These are phyloP conservation scores for Candida broadrunensis DNA, from an alignment of 805 yeast species.

Conservation along the genomic window DNA sequence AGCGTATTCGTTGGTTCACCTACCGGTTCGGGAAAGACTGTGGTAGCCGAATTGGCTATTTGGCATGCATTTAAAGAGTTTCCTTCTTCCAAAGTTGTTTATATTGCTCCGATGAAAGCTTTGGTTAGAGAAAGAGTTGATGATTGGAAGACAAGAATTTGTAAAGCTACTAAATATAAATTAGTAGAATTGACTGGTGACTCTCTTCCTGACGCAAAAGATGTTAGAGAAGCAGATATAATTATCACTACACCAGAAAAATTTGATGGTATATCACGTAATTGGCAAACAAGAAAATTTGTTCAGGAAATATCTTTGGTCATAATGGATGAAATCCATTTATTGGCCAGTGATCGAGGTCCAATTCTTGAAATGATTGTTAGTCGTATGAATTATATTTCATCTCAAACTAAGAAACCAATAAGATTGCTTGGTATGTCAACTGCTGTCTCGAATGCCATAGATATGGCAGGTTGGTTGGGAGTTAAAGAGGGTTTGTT, in stretches of 20 bases:
- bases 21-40: conserved; percentile 97
- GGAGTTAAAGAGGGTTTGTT: conserved; percentile 72
- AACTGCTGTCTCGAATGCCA: conserved; percentile 83
- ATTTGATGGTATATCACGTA: conserved; percentile 84
- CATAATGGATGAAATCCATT: conserved; percentile 83
- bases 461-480: conserved; percentile 84
- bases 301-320: conserved; percentile 73
- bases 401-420: conserved; percentile 57
- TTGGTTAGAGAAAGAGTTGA: conserved; percentile 79
- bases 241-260: conserved; percentile 84
- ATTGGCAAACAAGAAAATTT: conserved; percentile 76
- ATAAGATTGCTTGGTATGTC: conserved; percentile 74
- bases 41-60: conserved; percentile 94
- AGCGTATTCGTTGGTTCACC: conserved; percentile 95
- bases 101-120: conserved; percentile 90
- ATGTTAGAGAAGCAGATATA: conserved; percentile 66
- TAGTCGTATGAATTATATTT: conserved; percentile 76
- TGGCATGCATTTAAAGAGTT: conserved; percentile 91
- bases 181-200: conserved; percentile 84
- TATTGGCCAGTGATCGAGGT: conserved; percentile 82
- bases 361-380: conserved; percentile 87
- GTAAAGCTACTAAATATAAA: conserved; percentile 42
- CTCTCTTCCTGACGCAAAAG: conserved; percentile 67
- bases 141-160: conserved; percentile 66
- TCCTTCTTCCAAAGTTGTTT: conserved; percentile 78